Evolutionary conservation across 2,329 filamentous ascomycete species (phyloP).

Genomic region (Sclerotinia borealis): DNA sequence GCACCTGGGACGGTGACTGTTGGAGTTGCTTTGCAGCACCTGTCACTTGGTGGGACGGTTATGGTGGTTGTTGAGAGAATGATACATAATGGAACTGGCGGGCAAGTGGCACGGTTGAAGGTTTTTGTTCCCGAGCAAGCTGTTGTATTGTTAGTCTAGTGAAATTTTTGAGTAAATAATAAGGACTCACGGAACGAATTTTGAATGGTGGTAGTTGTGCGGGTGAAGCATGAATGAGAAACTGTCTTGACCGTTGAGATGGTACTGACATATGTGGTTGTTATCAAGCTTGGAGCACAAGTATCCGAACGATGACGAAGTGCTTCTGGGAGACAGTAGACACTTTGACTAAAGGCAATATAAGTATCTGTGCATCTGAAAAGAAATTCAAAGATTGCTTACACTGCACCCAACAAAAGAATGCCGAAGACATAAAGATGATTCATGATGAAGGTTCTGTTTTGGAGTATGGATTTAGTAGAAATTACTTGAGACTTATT

Average conservation of each 20-base stretch:
- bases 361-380: background rate
- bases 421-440: background rate
- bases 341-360: background rate
- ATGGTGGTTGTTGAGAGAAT: constrained; percentile 28
- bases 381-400: background rate
- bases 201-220: constrained; percentile 20
- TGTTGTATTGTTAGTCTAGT: background rate
- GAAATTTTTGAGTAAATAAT: background rate
- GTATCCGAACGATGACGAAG: constrained; percentile 2
- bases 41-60: constrained; percentile 35
- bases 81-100: constrained; percentile 15
- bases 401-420: background rate
- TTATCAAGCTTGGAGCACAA: constrained; percentile 14
- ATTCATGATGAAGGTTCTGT: background rate
- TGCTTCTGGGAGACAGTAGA: background rate
- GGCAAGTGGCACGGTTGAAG: constrained; percentile 1
- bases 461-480: background rate
- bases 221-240: constrained; percentile 28
- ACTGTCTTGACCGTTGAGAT: constrained; percentile 15
- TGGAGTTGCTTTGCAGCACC: constrained; percentile 37
- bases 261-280: constrained; percentile 16
- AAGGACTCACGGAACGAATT: constrained; percentile 2
- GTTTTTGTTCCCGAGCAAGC: constrained; percentile 8
- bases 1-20: constrained; percentile 24
- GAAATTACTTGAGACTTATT: background rate